phyloP scores from a whole-genome alignment of 768 basidiomycete genomes.

The Pilatotrama ljubarskyi region DNA sequence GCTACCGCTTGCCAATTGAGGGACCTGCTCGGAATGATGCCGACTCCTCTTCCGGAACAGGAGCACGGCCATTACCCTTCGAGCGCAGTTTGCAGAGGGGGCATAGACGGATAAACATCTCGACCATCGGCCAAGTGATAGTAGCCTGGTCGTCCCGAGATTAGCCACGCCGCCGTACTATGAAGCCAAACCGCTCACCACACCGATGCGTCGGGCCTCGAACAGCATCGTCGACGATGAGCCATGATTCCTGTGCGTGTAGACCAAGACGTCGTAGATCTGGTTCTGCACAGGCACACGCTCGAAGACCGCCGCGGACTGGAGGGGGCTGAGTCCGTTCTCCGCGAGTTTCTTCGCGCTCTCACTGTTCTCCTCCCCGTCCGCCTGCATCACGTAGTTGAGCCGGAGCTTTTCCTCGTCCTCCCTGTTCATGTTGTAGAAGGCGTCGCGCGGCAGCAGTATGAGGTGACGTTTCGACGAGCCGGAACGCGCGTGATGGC shows the following conservation, averaged over 20 bases:
- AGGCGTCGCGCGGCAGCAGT: constrained; percentile 59
- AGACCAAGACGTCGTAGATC: constrained; percentile 68
- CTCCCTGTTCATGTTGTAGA: constrained; percentile 49
- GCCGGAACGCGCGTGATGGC: constrained; percentile 63
- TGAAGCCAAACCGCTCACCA: constrained; percentile 44
- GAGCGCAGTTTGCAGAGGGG: constrained; percentile 50
- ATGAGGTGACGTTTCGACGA: constrained; percentile 59
- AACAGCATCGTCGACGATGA: constrained; percentile 54
- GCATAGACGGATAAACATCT: constrained; percentile 63
- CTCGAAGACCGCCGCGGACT: constrained; percentile 49
- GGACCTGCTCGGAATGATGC: constrained; percentile 7
- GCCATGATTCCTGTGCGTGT: constrained; percentile 61
- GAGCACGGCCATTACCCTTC: constrained; percentile 29
- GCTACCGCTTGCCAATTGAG: constrained; percentile 3
- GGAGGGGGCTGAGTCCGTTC: constrained; percentile 31
- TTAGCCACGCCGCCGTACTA: constrained; percentile 6
- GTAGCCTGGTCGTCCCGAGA: constrained; percentile 44
- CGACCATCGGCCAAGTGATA: constrained; percentile 75
- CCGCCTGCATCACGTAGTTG: constrained; percentile 45
- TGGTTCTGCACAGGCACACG: constrained; percentile 65
- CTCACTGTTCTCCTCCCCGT: constrained; percentile 33
- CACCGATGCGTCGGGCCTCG: constrained; percentile 56
- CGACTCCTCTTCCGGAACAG: constrained; percentile 17
- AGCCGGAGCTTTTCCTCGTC: constrained; percentile 52
- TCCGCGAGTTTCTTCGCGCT: constrained; percentile 14